Percentiles rank a stretch among this genome's conserved stretches.
Evolutionary conservation across 2,329 filamentous ascomycete species (phyloP).

Genomic region (Xylariaceae sp.): DNA sequence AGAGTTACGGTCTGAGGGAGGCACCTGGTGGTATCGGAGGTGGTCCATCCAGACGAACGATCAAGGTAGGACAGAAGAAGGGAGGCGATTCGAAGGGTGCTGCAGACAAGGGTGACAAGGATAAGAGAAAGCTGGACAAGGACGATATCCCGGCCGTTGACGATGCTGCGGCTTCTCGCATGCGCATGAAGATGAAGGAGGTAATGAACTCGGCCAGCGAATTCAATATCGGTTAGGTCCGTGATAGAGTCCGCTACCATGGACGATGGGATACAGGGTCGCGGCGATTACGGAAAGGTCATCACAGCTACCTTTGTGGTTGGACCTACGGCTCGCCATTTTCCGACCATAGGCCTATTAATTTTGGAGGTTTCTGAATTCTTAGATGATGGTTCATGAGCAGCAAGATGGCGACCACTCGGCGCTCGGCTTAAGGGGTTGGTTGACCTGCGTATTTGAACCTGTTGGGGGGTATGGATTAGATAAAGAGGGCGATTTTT

Average conservation of each 20-base stretch:
- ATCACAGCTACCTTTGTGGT: too few relatives aligned
- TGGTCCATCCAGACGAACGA: conserved; percentile 43
- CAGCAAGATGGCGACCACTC: too few relatives aligned
- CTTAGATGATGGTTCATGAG: too few relatives aligned
- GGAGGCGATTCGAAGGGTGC: conserved; percentile 25
- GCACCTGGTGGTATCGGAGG: conserved; percentile 75
- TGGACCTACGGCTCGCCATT: too few relatives aligned
- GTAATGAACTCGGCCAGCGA: conserved; percentile 55
- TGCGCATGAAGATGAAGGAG: conserved; percentile 58
- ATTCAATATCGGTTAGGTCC: conserved; percentile 56
- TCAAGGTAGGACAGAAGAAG: conserved; percentile 35
- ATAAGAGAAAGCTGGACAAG: conserved; percentile 24
- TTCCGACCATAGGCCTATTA: too few relatives aligned
- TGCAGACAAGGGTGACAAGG: conserved; percentile 27
- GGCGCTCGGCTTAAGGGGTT: too few relatives aligned
- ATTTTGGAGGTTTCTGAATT: too few relatives aligned
- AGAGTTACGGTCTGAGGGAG: conserved; percentile 86
- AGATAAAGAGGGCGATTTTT: too few relatives aligned
- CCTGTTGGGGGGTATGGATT: too few relatives aligned
- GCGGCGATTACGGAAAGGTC: too few relatives aligned
- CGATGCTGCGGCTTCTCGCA: conserved; percentile 57
- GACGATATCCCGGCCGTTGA: conserved; percentile 42
- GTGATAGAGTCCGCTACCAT: conserved; percentile 26
- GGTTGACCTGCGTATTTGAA: too few relatives aligned
- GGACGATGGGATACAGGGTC: too few relatives aligned